These are phyloP conservation scores for Andrographis paniculata DNA, from an alignment of 305 asterid genomes.

Conservation along the genomic window DNA sequence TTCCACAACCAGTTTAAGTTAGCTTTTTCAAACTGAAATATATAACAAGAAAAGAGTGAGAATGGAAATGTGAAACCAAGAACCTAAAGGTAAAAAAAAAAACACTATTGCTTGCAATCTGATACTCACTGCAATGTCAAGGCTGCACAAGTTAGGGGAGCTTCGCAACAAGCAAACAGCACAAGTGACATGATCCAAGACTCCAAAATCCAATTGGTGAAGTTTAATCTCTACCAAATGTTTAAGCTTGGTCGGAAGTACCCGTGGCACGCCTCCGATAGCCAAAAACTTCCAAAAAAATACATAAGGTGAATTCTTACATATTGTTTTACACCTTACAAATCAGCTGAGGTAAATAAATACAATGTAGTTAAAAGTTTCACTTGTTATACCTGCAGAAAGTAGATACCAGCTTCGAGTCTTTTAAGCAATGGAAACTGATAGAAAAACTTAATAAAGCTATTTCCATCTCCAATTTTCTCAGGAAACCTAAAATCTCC, in stretches of 20 bases:
- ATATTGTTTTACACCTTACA: too few species aligned
- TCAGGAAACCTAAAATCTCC: not conserved
- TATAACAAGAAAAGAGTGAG: too few species aligned
- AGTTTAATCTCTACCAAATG: not conserved
- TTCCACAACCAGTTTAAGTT: too few species aligned
- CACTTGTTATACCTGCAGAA: conserved; percentile 4
- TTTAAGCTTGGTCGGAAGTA: not conserved
- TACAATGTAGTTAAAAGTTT: not conserved
- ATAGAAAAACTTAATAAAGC: not conserved
- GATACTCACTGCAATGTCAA: not conserved
- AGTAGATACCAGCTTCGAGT: not conserved
- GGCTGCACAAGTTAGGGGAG: not conserved
- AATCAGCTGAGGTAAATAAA: not conserved
- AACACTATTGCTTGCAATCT: too few species aligned
- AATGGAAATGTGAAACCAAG: too few species aligned
- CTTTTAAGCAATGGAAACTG: not conserved
- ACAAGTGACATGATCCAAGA: not conserved
- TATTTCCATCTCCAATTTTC: not conserved
- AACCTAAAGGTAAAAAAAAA: too few species aligned
- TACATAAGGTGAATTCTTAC: too few species aligned
- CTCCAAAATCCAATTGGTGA: not conserved
- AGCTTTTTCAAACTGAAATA: too few species aligned
- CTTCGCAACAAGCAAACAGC: not conserved
- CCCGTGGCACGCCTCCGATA: not conserved
- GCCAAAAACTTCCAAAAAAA: conserved; percentile 3